Evolutionary conservation across 805 yeast genomes (phyloP).

Genomic region (Priceomyces fermenticarens): DNA sequence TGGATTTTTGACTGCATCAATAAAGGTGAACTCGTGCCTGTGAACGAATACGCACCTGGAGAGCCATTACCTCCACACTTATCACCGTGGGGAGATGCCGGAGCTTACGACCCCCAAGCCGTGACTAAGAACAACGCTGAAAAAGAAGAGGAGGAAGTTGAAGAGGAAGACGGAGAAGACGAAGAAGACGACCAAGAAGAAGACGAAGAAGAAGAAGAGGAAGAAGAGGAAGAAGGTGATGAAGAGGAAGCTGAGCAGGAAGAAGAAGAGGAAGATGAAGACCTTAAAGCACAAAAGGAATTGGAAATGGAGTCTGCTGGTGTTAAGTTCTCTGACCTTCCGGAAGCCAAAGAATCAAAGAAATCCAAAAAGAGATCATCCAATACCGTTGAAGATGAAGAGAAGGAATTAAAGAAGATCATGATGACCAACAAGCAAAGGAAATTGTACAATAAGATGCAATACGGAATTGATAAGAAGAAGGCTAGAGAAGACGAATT

Average conservation of each 20-base stretch:
- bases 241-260: conserved; percentile 47
- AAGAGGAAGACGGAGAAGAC: conserved; percentile 41
- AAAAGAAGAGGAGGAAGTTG: conserved; percentile 49
- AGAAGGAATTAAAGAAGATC: conserved; percentile 86
- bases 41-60: conserved; percentile 85
- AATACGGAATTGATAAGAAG: conserved; percentile 81
- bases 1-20: conserved; percentile 95
- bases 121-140: conserved; percentile 37
- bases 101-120: conserved; percentile 81
- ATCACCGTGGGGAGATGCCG: conserved; percentile 98
- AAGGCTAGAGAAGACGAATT: conserved; percentile 69
- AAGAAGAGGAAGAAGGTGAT: conserved; percentile 41
- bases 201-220: conserved; percentile 47
- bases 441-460: conserved; percentile 92
- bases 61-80: conserved; percentile 94
- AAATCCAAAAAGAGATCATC: conserved; percentile 39
- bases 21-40: conserved; percentile 70
- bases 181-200: conserved; percentile 46
- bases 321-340: conserved; percentile 63
- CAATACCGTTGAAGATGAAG: conserved; percentile 61
- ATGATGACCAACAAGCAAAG: conserved; percentile 98
- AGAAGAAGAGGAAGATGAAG: conserved; percentile 52
- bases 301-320: conserved; percentile 79
- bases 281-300: conserved; percentile 80
- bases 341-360: conserved; percentile 22